These are phyloP conservation scores for Schoenoplectus triqueter DNA, from an alignment of 202 grass and related monocot species.

Conservation along the genomic window DNA sequence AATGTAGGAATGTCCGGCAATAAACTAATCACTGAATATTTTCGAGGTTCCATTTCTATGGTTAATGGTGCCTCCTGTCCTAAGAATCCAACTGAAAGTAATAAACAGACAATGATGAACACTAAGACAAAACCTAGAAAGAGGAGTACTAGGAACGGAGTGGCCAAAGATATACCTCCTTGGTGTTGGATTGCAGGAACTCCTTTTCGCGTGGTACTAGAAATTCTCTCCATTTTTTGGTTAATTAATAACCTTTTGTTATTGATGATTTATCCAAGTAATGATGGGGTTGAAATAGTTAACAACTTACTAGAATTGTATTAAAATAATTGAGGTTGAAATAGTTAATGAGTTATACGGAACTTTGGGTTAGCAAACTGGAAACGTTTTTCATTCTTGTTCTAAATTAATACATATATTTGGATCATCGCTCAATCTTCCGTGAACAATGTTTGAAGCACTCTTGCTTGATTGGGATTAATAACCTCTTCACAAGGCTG, in stretches of 20 bases:
- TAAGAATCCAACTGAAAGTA: constrained; percentile 47
- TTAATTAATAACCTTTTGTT: constrained; percentile 16
- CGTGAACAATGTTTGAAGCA: constrained; percentile 7
- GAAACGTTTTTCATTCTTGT: background rate
- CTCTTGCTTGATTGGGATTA: background rate
- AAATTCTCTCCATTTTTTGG: constrained; percentile 8
- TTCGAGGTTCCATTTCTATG: constrained; percentile 52
- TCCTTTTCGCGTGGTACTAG: constrained; percentile 92
- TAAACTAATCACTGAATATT: constrained; percentile 91
- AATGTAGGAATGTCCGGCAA: constrained; percentile 62
- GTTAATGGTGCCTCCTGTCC: constrained; percentile 35
- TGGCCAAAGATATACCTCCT: constrained; percentile 65
- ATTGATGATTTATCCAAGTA: background rate
- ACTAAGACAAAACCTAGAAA: constrained; percentile 44
- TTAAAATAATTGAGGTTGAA: background rate
- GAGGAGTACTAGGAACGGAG: constrained; percentile 47
- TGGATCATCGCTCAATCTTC: constrained; percentile 14
- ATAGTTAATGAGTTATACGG: background rate
- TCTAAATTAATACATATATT: background rate
- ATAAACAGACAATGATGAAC: constrained; percentile 45
- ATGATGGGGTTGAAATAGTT: background rate
- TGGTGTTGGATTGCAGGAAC: constrained; percentile 92
- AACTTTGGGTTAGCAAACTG: constrained; percentile 19
- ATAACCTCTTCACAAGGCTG: constrained; percentile 5
- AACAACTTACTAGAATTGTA: background rate